These are phyloP conservation scores for Naganishia antarctica DNA, from an alignment of 768 basidiomycete genomes.

Conservation along the genomic window DNA sequence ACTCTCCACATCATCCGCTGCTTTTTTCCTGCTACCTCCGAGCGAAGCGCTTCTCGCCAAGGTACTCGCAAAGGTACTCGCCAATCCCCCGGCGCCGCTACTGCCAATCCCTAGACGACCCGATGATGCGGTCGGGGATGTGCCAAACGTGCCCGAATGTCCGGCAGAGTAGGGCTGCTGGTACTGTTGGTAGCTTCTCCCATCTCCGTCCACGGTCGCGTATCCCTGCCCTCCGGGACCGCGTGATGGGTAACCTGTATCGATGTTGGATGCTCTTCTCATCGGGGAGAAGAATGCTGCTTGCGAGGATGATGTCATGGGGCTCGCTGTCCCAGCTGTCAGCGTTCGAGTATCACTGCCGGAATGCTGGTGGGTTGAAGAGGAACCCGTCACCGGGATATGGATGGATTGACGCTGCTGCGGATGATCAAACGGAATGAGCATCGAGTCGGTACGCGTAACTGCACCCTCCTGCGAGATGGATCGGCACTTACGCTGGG, in stretches of 20 bases:
- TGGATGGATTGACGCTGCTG: slow-evolving; percentile 24
- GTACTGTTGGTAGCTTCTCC: slow-evolving; percentile 10
- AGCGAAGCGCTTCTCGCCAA: slow-evolving; percentile 44
- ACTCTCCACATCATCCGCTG: slow-evolving; percentile 46
- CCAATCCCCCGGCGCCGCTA: neutral
- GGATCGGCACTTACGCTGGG: neutral
- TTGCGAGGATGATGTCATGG: neutral
- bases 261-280: slow-evolving; percentile 17
- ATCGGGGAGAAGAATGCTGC: slow-evolving; percentile 13
- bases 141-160: neutral
- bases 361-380: neutral
- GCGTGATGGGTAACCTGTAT: neutral
- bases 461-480: neutral
- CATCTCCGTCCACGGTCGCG: neutral
- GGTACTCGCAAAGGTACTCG: slow-evolving; percentile 22
- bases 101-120: slow-evolving; percentile 10
- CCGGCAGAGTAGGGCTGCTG: slow-evolving; percentile 20
- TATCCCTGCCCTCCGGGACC: neutral
- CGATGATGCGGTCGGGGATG: slow-evolving; percentile 13
- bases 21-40: slow-evolving; percentile 43
- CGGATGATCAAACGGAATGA: neutral
- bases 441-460: neutral
- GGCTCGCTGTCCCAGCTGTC: neutral
- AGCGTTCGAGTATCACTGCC: neutral
- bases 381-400: slow-evolving; percentile 1